Base-by-base conservation (phyloP, 75 land plant genomes). In the Larix kaempferi region DNA sequence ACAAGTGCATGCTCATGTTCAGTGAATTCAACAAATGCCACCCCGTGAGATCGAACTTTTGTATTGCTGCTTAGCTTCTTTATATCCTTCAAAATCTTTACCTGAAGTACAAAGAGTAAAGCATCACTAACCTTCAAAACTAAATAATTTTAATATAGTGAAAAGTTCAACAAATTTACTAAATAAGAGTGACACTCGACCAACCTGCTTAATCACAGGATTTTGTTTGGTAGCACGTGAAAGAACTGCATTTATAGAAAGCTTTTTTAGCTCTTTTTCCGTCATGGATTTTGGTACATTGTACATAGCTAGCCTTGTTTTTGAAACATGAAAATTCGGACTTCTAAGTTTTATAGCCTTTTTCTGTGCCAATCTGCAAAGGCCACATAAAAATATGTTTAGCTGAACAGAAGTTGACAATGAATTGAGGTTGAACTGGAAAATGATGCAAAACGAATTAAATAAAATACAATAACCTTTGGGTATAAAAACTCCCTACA, bases 1-100 rank as follows among this genome's bases (percentile, higher is more conserved):
- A 95, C 99, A 80, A 98, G 84, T 56, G 99, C 96, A 88, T 98
- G 99, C 73, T 95, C 85, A 80, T 98, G 99, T 77, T 93, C 94
- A 22, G 86, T 82, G 77, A 95, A 98, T 79, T 98, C 99, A 29
- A 98, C 87, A 84, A 98, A 98, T 54, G 93, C 99, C 35, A 91
- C 88, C 33, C 98, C 99, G 27, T 95, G 94, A 21, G 98, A 85
- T 61, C 84, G 80, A 2, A 75, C 84, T 59, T 81, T 84, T 26
- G 65, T 58, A 26, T 56, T 67, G 27, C 59, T 73, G 62, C 82
- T 74, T 25, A 79, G 89, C 55, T 87, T 88, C 61, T 86, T 92
- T 49, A 75, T 66, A 84, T 93, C 91, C 76, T 85, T 87, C 84
- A 98, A 80, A 78, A 98, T 74, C 78, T 91, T 98, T 59, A 98